phyloP scores from a whole-genome alignment of 768 basidiomycete genomes.

The Suillus americanus region DNA sequence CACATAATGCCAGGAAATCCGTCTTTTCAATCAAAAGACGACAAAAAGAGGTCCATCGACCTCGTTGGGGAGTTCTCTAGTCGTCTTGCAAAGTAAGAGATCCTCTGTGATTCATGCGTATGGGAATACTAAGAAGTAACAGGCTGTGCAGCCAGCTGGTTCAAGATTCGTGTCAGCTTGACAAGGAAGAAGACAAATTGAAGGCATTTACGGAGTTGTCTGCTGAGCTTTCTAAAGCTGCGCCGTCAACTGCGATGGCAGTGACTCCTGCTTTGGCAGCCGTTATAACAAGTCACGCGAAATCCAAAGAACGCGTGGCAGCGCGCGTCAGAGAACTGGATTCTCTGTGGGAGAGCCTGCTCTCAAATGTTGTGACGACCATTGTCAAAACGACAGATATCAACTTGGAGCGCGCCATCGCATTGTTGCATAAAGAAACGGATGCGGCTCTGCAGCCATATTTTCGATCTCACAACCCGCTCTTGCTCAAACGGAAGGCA shows the following conservation, averaged over 20 bases:
- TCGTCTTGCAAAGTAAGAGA: slow-evolving; percentile 35
- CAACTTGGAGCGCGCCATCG: slow-evolving; percentile 32
- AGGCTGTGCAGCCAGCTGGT: slow-evolving; percentile 49
- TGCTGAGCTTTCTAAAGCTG: slow-evolving; percentile 44
- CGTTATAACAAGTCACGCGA: slow-evolving; percentile 41
- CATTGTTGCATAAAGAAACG: slow-evolving; percentile 32
- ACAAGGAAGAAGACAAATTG: slow-evolving; percentile 46
- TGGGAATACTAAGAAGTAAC: slow-evolving; percentile 13
- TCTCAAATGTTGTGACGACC: slow-evolving; percentile 41
- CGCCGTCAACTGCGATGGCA: slow-evolving; percentile 39
- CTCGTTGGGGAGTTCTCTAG: slow-evolving; percentile 36
- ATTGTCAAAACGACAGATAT: slow-evolving; percentile 38
- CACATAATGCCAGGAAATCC: background rate
- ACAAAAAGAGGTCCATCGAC: background rate
- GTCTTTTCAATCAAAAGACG: background rate
- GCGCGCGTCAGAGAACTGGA: slow-evolving; percentile 40
- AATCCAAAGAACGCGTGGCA: slow-evolving; percentile 43
- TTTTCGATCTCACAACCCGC: slow-evolving; percentile 12
- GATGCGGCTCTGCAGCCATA: slow-evolving; percentile 22
- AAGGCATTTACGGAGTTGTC: slow-evolving; percentile 51
- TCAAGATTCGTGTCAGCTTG: slow-evolving; percentile 41
- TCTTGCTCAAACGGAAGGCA: slow-evolving; percentile 12
- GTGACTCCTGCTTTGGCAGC: slow-evolving; percentile 48
- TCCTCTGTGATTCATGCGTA: slow-evolving; percentile 11
- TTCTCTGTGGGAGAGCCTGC: slow-evolving; percentile 46